These are phyloP conservation scores for Saksenaea oblongispora DNA, from an alignment of 371 early-diverging fungal species.

Conservation along the genomic window DNA sequence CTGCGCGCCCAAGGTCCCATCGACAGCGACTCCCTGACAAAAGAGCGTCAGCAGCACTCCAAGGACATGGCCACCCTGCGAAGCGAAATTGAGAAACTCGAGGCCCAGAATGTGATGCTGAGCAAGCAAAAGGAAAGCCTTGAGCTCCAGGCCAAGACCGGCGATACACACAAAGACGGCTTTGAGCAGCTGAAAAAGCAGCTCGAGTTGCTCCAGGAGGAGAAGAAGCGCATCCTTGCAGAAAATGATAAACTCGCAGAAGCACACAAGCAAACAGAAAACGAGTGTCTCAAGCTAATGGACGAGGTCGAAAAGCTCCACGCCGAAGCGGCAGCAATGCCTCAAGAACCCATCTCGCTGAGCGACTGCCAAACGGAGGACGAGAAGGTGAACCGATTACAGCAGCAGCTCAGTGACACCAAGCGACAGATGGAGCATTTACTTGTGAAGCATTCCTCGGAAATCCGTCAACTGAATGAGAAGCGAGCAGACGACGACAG, in stretches of 20 bases:
- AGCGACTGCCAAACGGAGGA: slow-evolving; percentile 32
- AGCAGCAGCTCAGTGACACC: slow-evolving; percentile 46
- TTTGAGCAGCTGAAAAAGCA: slow-evolving; percentile 24
- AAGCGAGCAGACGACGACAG: slow-evolving; percentile 57
- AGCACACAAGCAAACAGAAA: slow-evolving; percentile 68
- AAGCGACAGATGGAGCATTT: slow-evolving; percentile 56
- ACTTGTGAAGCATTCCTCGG: slow-evolving; percentile 48
- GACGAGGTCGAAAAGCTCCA: slow-evolving; percentile 77
- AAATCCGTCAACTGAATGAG: slow-evolving; percentile 57
- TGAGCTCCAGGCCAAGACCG: slow-evolving; percentile 36
- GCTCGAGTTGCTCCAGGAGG: slow-evolving; percentile 42
- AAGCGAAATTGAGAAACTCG: slow-evolving; percentile 35
- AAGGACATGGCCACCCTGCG: slow-evolving; percentile 35
- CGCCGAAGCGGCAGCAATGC: slow-evolving; percentile 52
- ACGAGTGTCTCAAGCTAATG: slow-evolving; percentile 71
- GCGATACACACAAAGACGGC: slow-evolving; percentile 32
- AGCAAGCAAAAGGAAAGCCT: slow-evolving; percentile 51
- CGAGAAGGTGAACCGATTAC: slow-evolving; percentile 13
- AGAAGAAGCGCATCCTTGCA: slow-evolving; percentile 57
- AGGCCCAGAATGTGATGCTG: slow-evolving; percentile 43
- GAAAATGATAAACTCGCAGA: slow-evolving; percentile 58
- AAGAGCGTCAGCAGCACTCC: slow-evolving; percentile 29
- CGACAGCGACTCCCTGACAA: slow-evolving; percentile 28
- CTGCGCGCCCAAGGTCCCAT: slow-evolving; percentile 19
- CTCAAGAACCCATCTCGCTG: slow-evolving; percentile 29